Conservation (phyloP, 345 rosid species). For the Eucalyptus fibrosa region DNA sequence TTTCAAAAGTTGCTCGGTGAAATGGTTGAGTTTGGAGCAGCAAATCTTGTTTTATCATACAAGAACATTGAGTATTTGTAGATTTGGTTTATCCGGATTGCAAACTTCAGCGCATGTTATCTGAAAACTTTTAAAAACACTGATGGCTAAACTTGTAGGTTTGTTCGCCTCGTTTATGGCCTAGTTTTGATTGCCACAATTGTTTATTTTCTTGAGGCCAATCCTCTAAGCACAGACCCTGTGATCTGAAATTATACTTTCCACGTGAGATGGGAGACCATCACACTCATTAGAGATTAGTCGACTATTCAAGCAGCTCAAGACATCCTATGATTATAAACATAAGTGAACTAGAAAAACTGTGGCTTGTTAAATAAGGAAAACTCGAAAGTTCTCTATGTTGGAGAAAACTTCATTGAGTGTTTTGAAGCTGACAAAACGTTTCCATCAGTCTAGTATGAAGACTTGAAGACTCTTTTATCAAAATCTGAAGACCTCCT, state of each 20-base stretch:
- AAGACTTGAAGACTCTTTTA: too few species aligned
- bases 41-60: not conserved
- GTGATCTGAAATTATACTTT: not conserved
- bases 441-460: too few species aligned
- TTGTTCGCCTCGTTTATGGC: not conserved
- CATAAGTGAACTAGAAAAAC: not conserved
- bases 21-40: not conserved
- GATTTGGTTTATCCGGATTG: not conserved
- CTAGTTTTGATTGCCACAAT: not conserved
- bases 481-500: too few species aligned
- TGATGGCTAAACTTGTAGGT: not conserved
- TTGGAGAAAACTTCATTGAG: too few species aligned
- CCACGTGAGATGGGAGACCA: not conserved
- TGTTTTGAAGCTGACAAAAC: too few species aligned
- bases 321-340: not conserved
- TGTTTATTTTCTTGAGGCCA: not conserved
- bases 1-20: not conserved
- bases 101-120: not conserved
- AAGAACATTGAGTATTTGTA: not conserved
- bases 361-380: not conserved
- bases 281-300: not conserved
- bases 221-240: not conserved
- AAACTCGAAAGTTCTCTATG: not conserved
- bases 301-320: not conserved
- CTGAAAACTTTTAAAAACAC: not conserved